Evolutionary conservation across 2,329 filamentous ascomycete genomes (phyloP), one percentile per base, ranked within the genome.

Genomic region (Boeremia lycopersici): DNA sequence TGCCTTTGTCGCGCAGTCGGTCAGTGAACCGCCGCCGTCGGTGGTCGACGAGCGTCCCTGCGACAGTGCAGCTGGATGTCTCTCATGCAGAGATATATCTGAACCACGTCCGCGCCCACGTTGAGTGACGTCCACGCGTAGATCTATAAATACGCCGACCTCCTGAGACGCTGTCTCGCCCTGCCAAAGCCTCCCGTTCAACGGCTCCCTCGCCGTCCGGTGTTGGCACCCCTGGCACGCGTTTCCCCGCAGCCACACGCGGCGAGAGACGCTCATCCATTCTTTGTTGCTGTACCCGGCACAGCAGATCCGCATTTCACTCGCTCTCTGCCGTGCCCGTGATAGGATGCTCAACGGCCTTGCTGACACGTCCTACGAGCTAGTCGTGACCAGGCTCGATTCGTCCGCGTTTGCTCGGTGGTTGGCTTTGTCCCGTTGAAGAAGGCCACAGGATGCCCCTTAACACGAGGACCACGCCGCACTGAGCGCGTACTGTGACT

Each of bases 331-430:
- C 54, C 26, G 54, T 47, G 48, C 54, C 56, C 46, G 46, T 34
- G 48, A 59, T 49, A 58, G 55, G 55, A 49, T 46, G 30, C 29
- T 38, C 43, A 43, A 34, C 39, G 46, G 62, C 57, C 53, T 62
- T 62, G 63, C 63, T 65, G 58, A 67, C 63, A 65, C 43, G 64
- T 50, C 46, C 47, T 33, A 49, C 41, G 50, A 50, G 51, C 63
- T 65, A 63, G 58, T 25, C 11, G 46, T 42, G 46, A 46, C 52
- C 52, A 55, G 30, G 30, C 46, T 55, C 46, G n/a, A 55, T 49
- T 49, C 41, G 52, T 50, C 35, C 35, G 36, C 35, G 46, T 55
- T 23, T 49, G 35, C 41, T 46, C 45, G 40, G 40, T 45, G 40
- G 40, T 45, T 36, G 36, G 35, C 47, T 42, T 55, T 46, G 31